Evolutionary conservation across 306 rosid species (phyloP).

Genomic region (Hippophae gyantsensis): DNA sequence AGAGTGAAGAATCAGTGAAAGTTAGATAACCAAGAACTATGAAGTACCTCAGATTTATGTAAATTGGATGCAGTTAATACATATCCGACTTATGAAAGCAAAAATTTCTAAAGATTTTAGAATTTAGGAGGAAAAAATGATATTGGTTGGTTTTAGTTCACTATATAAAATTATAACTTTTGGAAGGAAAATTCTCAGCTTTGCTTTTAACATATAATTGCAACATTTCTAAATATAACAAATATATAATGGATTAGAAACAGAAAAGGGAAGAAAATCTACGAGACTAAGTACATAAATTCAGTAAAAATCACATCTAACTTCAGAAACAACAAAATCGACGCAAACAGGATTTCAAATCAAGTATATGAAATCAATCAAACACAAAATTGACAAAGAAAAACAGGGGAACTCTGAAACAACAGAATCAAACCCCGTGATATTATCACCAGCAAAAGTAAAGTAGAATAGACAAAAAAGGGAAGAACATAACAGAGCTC

Average conservation of each 20-base stretch:
- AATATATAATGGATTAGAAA: conserved; percentile 1
- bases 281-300: background rate
- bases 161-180: too few relatives aligned
- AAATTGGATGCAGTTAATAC: background rate
- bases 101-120: background rate
- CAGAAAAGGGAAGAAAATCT: background rate
- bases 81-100: background rate
- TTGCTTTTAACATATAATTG: background rate
- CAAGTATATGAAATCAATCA: background rate
- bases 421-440: too few relatives aligned
- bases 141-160: too few relatives aligned
- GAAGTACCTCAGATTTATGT: background rate
- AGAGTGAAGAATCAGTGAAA: background rate
- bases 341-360: background rate
- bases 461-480: too few relatives aligned
- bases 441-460: too few relatives aligned
- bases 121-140: background rate
- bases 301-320: background rate
- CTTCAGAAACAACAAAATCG: background rate
- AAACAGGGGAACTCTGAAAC: background rate
- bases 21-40: background rate
- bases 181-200: background rate
- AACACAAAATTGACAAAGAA: background rate
- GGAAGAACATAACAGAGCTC: too few relatives aligned
- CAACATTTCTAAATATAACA: background rate